Percentiles rank a stretch among this genome's conserved stretches.
Evolutionary conservation across 805 yeast species (phyloP).

Genomic region (Candida verbasci): DNA sequence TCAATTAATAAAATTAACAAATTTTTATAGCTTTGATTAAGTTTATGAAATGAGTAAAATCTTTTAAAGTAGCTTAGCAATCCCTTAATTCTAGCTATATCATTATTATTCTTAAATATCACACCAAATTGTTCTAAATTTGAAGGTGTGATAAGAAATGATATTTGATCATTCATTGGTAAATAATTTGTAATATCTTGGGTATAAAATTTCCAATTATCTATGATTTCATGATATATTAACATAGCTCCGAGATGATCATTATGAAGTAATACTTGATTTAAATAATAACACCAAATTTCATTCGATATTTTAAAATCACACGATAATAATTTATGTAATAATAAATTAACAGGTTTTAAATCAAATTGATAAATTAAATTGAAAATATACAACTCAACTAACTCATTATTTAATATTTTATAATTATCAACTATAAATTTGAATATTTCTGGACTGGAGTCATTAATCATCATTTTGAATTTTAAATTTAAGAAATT

Average conservation of each 20-base stretch:
- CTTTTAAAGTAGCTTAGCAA: conserved; percentile 31
- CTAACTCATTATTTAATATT: conserved; percentile 9
- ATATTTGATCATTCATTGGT: conserved; percentile 17
- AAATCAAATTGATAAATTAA: conserved; percentile 17
- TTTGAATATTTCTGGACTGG: conserved; percentile 6
- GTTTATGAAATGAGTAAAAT: conserved; percentile 31
- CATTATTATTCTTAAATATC: conserved; percentile 24
- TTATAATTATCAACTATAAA: conserved; percentile 7
- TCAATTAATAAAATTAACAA: conserved; percentile 28
- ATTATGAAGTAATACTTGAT: conserved; percentile 18
- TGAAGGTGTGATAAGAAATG: conserved; percentile 30
- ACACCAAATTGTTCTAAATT: conserved; percentile 21
- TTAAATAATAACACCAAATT: conserved; percentile 28
- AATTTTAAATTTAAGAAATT: conserved; percentile 3
- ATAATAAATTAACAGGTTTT: conserved; percentile 20
- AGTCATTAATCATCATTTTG: neutral
- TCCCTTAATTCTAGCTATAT: conserved; percentile 24
- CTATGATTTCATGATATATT: conserved; percentile 33
- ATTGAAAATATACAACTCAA: conserved; percentile 20
- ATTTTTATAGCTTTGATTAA: conserved; percentile 23
- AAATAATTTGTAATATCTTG: conserved; percentile 11
- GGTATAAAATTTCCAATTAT: conserved; percentile 17
- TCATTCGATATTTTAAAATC: conserved; percentile 23
- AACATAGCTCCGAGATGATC: conserved; percentile 29
- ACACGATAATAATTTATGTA: conserved; percentile 19